A percentile compares a stretch with the other conserved stretches of the same genome.
These are phyloP conservation scores for Trypanosoma rangeli DNA, from an alignment of 208 protist genomes.

Conservation along the genomic window DNA sequence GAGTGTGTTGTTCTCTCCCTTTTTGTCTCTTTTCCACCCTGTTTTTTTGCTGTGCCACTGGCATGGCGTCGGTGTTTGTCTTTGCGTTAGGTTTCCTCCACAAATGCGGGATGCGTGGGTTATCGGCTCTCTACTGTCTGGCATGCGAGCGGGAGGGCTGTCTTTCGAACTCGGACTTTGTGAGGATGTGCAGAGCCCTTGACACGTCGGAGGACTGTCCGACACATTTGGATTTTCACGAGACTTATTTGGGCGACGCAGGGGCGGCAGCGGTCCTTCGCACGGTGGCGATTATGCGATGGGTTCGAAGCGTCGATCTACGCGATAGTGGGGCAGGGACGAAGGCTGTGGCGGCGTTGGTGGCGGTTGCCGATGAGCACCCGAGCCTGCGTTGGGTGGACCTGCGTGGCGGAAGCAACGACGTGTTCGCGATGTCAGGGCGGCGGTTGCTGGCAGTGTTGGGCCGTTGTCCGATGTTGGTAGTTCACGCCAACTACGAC, in stretches of 20 bases:
- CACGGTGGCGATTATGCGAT: conserved; percentile 60
- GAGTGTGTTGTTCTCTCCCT: no score
- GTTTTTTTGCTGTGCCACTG: neutral
- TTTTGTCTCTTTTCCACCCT: neutral
- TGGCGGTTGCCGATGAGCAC: conserved; percentile 25
- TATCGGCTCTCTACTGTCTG: conserved; percentile 58
- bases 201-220: conserved; percentile 48
- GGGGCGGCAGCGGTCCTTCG: conserved; percentile 64
- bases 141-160: conserved; percentile 70
- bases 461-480: conserved; percentile 17
- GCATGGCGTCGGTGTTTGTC: neutral
- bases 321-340: conserved; percentile 48
- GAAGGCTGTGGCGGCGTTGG: conserved; percentile 32
- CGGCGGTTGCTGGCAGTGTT: conserved; percentile 34
- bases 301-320: conserved; percentile 53
- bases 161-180: conserved; percentile 49
- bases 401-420: conserved; percentile 32
- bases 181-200: conserved; percentile 48
- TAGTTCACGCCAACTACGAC: conserved; percentile 35
- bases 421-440: conserved; percentile 39
- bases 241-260: conserved; percentile 71
- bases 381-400: conserved; percentile 39
- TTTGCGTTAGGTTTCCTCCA: neutral
- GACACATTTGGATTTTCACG: conserved; percentile 38
- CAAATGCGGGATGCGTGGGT: conserved; percentile 48